phyloP scores from a whole-genome alignment of 352 stramenopile species.

The Phytophthora macrochlamydospora region DNA sequence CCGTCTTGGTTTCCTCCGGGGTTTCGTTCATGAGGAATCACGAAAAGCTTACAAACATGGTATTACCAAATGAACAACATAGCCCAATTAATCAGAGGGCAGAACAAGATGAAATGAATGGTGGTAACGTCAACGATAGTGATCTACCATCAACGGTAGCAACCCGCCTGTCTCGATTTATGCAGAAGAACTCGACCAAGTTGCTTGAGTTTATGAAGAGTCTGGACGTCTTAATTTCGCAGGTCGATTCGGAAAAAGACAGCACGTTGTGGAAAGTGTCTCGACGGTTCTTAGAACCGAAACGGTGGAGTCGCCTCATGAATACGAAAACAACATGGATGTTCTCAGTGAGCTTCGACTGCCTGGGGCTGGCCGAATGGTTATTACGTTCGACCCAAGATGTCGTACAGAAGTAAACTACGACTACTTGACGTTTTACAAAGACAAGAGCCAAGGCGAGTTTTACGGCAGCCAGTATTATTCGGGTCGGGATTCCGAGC shows the following conservation, averaged over 20 bases:
- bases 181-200: constrained; percentile 30
- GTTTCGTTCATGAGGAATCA: constrained; percentile 38
- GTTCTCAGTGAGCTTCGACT: constrained; percentile 73
- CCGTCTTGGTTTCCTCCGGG: constrained; percentile 48
- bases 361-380: constrained; percentile 69
- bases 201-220: constrained; percentile 41
- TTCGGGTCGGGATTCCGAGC: constrained; percentile 70
- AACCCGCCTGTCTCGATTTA: constrained; percentile 22
- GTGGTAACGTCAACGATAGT: not conserved
- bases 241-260: constrained; percentile 37
- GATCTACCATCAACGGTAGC: not conserved
- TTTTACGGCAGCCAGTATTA: constrained; percentile 79
- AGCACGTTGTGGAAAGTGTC: constrained; percentile 47
- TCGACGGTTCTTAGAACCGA: constrained; percentile 51
- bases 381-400: constrained; percentile 82
- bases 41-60: constrained; percentile 16
- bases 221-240: constrained; percentile 35
- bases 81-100: not conserved
- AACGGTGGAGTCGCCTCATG: constrained; percentile 79
- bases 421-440: constrained; percentile 91
- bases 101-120: not conserved
- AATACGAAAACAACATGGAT: constrained; percentile 85
- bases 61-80: constrained; percentile 5
- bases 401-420: constrained; percentile 87
- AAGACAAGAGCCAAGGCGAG: constrained; percentile 55